Percentiles rank a stretch among this genome's conserved stretches.
Evolutionary conservation across 169 alveolate genomes (phyloP).

Genomic region (Cryptosporidium parvum): DNA sequence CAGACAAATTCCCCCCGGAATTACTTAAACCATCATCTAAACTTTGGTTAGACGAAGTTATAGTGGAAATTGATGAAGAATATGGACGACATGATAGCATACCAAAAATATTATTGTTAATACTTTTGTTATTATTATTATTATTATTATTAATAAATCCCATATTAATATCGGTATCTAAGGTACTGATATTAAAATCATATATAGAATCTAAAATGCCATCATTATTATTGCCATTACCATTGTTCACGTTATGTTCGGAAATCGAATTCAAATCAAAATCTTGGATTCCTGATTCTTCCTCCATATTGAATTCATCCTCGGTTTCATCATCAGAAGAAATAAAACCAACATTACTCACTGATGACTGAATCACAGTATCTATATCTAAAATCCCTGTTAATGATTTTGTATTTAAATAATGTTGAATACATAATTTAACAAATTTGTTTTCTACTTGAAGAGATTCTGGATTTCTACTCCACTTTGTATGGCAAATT

Average conservation of each 20-base stretch:
- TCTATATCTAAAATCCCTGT: constrained; percentile 50
- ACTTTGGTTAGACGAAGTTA: constrained; percentile 39
- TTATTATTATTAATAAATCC: not conserved
- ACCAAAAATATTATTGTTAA: constrained; percentile 3
- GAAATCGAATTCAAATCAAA: not conserved
- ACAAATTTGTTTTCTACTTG: constrained; percentile 63
- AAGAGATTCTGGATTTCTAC: constrained; percentile 58
- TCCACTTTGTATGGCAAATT: constrained; percentile 56
- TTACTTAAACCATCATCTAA: constrained; percentile 16
- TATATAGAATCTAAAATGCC: not conserved
- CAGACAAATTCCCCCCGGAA: not conserved
- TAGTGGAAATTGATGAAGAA: constrained; percentile 31
- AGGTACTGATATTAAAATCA: not conserved
- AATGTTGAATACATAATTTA: constrained; percentile 38
- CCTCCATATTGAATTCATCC: constrained; percentile 15
- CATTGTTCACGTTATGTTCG: no score
- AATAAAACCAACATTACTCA: constrained; percentile 66
- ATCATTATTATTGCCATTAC: not conserved
- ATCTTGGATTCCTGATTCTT: not conserved
- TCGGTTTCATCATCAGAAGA: constrained; percentile 73
- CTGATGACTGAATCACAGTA: constrained; percentile 48
- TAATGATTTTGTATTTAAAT: constrained; percentile 2
- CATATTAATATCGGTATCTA: not conserved
- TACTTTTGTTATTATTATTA: not conserved
- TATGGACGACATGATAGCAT: constrained; percentile 22